These are phyloP conservation scores for Gracilaria caudata DNA, from an alignment of 23 red algal species.

Conservation along the genomic window DNA sequence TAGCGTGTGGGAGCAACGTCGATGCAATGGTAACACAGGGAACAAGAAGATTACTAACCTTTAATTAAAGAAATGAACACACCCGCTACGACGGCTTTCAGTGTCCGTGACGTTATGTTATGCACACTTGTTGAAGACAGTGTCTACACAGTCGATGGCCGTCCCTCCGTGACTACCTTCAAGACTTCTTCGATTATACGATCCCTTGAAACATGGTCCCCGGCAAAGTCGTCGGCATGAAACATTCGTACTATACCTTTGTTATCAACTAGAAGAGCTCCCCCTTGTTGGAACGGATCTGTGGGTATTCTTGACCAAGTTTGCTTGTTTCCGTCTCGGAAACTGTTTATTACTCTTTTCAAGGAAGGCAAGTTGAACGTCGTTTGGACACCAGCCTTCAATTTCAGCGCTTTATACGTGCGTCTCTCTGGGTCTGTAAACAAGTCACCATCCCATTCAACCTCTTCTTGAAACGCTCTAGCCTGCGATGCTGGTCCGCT, in stretches of 20 bases:
- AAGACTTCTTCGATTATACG: slow-evolving; percentile 10
- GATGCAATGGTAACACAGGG: slow-evolving; percentile 17
- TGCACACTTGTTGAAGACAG: not conserved
- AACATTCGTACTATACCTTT: slow-evolving; percentile 40
- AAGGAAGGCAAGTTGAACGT: slow-evolving; percentile 36
- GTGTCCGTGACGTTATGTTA: not conserved
- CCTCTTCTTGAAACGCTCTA: slow-evolving; percentile 37
- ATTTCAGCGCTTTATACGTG: slow-evolving; percentile 42
- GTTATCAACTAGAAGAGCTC: slow-evolving; percentile 44
- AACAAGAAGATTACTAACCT: slow-evolving; percentile 32
- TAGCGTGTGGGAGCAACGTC: not conserved
- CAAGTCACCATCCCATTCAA: slow-evolving; percentile 39
- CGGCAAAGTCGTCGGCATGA: slow-evolving; percentile 60
- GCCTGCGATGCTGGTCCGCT: slow-evolving; percentile 43
- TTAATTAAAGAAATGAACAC: slow-evolving; percentile 33
- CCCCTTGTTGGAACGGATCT: slow-evolving; percentile 65
- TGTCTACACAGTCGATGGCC: not conserved
- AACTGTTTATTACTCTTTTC: slow-evolving; percentile 35
- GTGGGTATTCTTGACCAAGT: slow-evolving; percentile 46
- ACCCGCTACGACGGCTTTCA: not conserved
- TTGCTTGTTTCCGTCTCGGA: slow-evolving; percentile 55
- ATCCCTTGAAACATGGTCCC: slow-evolving; percentile 57
- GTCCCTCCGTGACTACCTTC: not conserved
- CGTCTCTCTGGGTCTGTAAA: slow-evolving; percentile 62
- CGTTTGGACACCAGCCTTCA: slow-evolving; percentile 18